Evolutionary conservation across 179 eudicot genomes (phyloP).

Genomic region (Nepenthes alata): DNA sequence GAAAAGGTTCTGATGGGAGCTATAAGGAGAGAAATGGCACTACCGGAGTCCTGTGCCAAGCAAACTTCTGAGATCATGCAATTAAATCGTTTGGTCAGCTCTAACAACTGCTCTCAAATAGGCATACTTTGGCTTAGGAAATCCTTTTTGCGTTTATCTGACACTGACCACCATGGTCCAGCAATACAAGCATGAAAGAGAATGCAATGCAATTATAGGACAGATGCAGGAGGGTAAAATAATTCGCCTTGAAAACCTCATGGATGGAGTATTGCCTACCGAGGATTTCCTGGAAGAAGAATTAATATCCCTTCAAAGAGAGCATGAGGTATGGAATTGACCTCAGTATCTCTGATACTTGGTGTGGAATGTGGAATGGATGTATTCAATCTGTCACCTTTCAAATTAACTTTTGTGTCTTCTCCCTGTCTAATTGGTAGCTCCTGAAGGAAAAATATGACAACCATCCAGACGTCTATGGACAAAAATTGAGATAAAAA

Average conservation of each 20-base stretch:
- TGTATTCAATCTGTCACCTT: not conserved
- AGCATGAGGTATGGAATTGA: slow-evolving; percentile 49
- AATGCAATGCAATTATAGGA: slow-evolving; percentile 78
- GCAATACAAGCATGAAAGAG: slow-evolving; percentile 95
- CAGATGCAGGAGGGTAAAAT: slow-evolving; percentile 93
- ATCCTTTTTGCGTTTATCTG: slow-evolving; percentile 3
- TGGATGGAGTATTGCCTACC: slow-evolving; percentile 85
- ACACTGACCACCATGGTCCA: slow-evolving; percentile 40
- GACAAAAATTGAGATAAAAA: slow-evolving; percentile 57
- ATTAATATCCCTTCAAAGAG: slow-evolving; percentile 45
- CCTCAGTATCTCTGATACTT: not conserved
- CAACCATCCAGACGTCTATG: slow-evolving; percentile 81
- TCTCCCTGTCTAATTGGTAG: slow-evolving; percentile 19
- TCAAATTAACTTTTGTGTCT: not conserved
- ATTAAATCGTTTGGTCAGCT: slow-evolving; percentile 70
- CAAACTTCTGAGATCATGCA: slow-evolving; percentile 75
- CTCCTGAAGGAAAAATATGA: slow-evolving; percentile 76
- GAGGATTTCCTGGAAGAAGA: slow-evolving; percentile 88
- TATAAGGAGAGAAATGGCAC: slow-evolving; percentile 91
- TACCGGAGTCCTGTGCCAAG: slow-evolving; percentile 68
- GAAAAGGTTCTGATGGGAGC: slow-evolving; percentile 93
- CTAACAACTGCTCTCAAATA: slow-evolving; percentile 3
- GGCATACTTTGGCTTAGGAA: not conserved
- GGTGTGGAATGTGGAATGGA: not conserved
- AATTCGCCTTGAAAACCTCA: slow-evolving; percentile 78